Evolutionary conservation across 768 basidiomycete genomes (phyloP).

Genomic region (Coprinopsis strossmayeri): DNA sequence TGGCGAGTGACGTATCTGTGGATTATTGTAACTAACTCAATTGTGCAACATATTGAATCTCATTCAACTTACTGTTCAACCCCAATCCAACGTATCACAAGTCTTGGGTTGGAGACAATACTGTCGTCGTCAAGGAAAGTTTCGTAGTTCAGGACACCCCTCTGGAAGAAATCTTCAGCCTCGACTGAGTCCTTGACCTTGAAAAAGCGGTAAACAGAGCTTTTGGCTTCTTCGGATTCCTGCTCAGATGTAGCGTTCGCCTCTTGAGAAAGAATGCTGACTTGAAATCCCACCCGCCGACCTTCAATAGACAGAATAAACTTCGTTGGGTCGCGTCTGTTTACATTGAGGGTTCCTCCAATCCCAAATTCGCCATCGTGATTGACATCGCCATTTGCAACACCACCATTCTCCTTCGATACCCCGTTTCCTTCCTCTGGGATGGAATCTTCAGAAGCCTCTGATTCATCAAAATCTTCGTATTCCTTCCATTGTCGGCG

Average conservation of each 20-base stretch:
- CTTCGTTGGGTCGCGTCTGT: constrained; percentile 51
- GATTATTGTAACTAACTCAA: too few species aligned
- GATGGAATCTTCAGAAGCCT: constrained; percentile 15
- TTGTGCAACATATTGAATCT: too few species aligned
- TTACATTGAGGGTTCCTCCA: constrained; percentile 52
- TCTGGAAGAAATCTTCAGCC: constrained; percentile 47
- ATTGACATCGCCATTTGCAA: background rate
- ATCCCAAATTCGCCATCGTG: constrained; percentile 3
- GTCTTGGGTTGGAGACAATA: constrained; percentile 51
- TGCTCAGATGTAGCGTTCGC: constrained; percentile 14
- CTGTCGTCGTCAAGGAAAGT: constrained; percentile 59
- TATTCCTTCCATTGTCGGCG: constrained; percentile 26
- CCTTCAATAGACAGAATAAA: constrained; percentile 64
- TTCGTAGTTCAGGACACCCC: constrained; percentile 57
- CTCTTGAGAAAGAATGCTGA: constrained; percentile 51
- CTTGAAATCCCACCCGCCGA: constrained; percentile 58
- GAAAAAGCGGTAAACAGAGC: constrained; percentile 18
- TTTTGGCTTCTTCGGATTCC: constrained; percentile 18
- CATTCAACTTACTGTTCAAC: constrained; percentile 50
- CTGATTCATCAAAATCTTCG: constrained; percentile 23
- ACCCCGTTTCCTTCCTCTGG: background rate
- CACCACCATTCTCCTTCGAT: constrained; percentile 7
- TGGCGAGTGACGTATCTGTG: constrained; percentile 69
- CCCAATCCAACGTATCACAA: constrained; percentile 72
- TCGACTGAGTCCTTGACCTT: constrained; percentile 41